A percentile compares a stretch with the other conserved stretches of the same genome.
These are phyloP conservation scores for Volutella citrinella DNA, from an alignment of 2,329 filamentous ascomycete genomes.

Conservation along the genomic window DNA sequence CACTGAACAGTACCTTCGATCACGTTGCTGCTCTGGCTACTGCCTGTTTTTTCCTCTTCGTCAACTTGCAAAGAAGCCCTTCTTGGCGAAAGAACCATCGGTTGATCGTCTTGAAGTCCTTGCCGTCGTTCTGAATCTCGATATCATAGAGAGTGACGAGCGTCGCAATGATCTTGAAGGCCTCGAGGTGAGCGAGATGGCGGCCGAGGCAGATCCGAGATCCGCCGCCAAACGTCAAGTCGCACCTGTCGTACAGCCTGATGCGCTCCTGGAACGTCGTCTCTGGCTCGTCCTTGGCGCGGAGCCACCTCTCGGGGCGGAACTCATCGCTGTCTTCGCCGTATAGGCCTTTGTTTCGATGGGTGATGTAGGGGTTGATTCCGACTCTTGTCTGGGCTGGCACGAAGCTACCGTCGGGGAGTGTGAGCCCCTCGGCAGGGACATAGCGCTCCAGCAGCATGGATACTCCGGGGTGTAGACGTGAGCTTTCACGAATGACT, in stretches of 20 bases:
- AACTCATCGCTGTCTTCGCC: constrained; percentile 43
- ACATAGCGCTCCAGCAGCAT: constrained; percentile 46
- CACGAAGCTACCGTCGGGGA: constrained; percentile 28
- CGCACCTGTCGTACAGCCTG: constrained; percentile 32
- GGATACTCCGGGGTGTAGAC: constrained; percentile 44
- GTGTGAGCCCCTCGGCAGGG: constrained; percentile 34
- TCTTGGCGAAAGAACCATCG: neutral
- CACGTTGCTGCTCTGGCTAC: too few relatives aligned
- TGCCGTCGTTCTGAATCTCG: constrained; percentile 26
- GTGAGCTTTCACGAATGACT: constrained; percentile 46
- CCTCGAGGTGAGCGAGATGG: constrained; percentile 30
- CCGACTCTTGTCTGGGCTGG: constrained; percentile 29
- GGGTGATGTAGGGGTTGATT: constrained; percentile 34
- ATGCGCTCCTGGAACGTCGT: constrained; percentile 31
- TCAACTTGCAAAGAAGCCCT: neutral
- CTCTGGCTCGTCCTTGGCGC: constrained; percentile 8
- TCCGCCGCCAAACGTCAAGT: constrained; percentile 32
- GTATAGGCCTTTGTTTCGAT: constrained; percentile 37
- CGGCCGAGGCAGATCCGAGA: constrained; percentile 32
- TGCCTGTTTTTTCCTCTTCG: constrained; percentile 12
- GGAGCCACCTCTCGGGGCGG: constrained; percentile 46
- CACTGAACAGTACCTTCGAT: too few relatives aligned
- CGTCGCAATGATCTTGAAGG: constrained; percentile 39
- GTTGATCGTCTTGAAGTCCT: neutral
- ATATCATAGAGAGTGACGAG: constrained; percentile 42